Conservation (phyloP, 345 rosid genomes). For the Laguncularia racemosa region DNA sequence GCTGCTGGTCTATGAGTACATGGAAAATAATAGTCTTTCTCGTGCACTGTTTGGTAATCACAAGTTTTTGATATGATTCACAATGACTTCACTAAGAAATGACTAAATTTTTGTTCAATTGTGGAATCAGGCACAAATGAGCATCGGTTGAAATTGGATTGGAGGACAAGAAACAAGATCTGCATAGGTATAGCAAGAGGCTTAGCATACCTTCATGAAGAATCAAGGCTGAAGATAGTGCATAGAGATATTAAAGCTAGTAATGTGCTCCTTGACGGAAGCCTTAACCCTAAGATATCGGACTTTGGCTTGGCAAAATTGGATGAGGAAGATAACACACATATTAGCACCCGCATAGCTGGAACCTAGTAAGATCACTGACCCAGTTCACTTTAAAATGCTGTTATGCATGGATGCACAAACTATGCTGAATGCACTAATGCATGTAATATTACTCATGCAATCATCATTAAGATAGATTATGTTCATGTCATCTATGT, state of each 20-base stretch:
- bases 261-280: slow-evolving; percentile 1
- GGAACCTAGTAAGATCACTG: slow-evolving; percentile 49
- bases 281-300: slow-evolving; percentile 8
- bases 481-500: no score
- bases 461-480: no score
- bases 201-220: slow-evolving; percentile 12
- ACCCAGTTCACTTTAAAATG: background rate
- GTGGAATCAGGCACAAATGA: slow-evolving; percentile 1
- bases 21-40: slow-evolving; percentile 15
- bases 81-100: background rate
- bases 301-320: slow-evolving; percentile 10
- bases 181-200: slow-evolving; percentile 10
- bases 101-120: background rate
- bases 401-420: no score
- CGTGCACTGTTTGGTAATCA: slow-evolving; percentile 10
- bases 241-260: slow-evolving; percentile 11
- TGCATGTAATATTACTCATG: no score
- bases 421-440: no score
- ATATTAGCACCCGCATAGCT: slow-evolving; percentile 22
- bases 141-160: slow-evolving; percentile 9
- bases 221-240: slow-evolving; percentile 10
- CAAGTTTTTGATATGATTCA: background rate
- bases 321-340: slow-evolving; percentile 11
- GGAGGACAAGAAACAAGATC: slow-evolving; percentile 8
- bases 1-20: slow-evolving; percentile 7